Conservation (phyloP, 2,329 filamentous ascomycete species). For the Talaromyces sp. region DNA sequence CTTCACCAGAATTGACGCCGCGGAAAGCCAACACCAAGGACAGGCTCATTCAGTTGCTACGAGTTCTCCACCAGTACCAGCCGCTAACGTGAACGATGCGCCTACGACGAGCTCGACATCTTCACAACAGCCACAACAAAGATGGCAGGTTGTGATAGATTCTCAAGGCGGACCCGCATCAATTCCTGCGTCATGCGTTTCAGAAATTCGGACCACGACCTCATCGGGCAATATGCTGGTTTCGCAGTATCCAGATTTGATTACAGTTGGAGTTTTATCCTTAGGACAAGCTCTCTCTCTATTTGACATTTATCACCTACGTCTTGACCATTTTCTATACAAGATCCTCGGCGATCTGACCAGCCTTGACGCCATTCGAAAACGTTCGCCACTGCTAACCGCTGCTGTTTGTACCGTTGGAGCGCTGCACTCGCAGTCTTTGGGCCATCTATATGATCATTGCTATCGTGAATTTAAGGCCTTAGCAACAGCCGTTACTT, state of each 20-base stretch:
- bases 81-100: neutral
- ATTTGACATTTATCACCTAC: slow-evolving; percentile 41
- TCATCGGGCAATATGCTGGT: slow-evolving; percentile 11
- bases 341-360: slow-evolving; percentile 40
- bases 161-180: slow-evolving; percentile 32
- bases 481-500: slow-evolving; percentile 44
- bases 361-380: slow-evolving; percentile 38
- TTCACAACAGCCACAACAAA: slow-evolving; percentile 25
- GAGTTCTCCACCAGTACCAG: neutral
- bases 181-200: slow-evolving; percentile 21
- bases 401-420: slow-evolving; percentile 46
- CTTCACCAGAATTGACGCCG: slow-evolving; percentile 21
- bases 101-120: slow-evolving; percentile 2
- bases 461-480: slow-evolving; percentile 46
- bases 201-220: slow-evolving; percentile 18
- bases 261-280: slow-evolving; percentile 44
- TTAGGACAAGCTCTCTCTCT: slow-evolving; percentile 43
- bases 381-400: slow-evolving; percentile 43
- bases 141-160: slow-evolving; percentile 41
- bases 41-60: neutral
- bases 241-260: slow-evolving; percentile 36
- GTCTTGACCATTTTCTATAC: slow-evolving; percentile 49
- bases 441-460: slow-evolving; percentile 26
- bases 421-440: slow-evolving; percentile 40
- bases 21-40: slow-evolving; percentile 16